Conservation (phyloP, 73 alveolate species). For the Paramecium tetraurelia region DNA sequence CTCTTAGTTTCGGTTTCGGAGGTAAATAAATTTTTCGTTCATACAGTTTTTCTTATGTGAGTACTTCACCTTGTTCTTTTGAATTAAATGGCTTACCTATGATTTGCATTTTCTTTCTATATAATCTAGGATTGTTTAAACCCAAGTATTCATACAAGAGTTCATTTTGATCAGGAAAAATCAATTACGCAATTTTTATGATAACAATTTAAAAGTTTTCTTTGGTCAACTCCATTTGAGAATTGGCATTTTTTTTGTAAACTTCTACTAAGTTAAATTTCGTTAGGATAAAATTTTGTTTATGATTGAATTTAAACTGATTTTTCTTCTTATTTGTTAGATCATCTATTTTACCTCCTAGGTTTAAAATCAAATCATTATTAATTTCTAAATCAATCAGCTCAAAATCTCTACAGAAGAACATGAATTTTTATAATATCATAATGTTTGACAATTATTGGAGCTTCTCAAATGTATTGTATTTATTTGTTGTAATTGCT, state of each 20-base stretch:
- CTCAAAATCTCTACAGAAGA: not conserved
- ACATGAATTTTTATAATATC: not conserved
- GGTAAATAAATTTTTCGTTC: not conserved
- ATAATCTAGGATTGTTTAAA: not conserved
- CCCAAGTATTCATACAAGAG: not conserved
- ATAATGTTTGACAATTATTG: not conserved
- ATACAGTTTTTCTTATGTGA: constrained; percentile 6
- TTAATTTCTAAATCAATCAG: constrained; percentile 10
- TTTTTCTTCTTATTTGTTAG: not conserved
- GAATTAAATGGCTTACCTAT: constrained; percentile 33
- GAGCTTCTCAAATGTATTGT: not conserved
- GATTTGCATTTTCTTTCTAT: constrained; percentile 14
- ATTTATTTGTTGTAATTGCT: not conserved
- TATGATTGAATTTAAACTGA: not conserved
- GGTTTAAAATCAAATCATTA: not conserved
- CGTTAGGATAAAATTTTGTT: not conserved
- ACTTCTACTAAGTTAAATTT: constrained; percentile 28
- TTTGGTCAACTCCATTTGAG: not conserved
- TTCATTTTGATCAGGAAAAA: constrained; percentile 18
- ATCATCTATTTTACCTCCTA: constrained; percentile 14
- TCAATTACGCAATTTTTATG: not conserved
- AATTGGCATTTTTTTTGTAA: not conserved
- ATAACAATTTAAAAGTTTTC: not conserved
- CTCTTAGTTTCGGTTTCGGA: not conserved
- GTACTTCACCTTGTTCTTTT: not conserved